phyloP scores from a whole-genome alignment of 2,329 filamentous ascomycete genomes.

The Cladobotryum protrusum region DNA sequence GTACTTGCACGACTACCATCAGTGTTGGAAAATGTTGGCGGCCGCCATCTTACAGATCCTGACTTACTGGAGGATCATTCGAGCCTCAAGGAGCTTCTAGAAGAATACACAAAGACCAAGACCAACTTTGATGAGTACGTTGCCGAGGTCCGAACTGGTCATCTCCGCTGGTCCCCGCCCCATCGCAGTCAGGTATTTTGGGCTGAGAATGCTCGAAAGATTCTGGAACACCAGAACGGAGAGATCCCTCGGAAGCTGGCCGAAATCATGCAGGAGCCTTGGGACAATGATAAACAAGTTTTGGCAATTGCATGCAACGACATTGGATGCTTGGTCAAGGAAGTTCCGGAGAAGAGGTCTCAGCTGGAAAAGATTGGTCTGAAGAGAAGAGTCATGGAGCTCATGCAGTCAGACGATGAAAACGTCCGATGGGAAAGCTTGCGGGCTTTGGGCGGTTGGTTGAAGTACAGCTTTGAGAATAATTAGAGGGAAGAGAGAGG shows the following conservation, averaged over 20 bases:
- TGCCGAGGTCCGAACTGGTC: slow-evolving; percentile 77
- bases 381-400: slow-evolving; percentile 83
- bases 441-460: slow-evolving; percentile 65
- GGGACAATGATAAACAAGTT: slow-evolving; percentile 78
- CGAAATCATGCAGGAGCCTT: slow-evolving; percentile 71
- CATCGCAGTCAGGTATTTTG: slow-evolving; percentile 84
- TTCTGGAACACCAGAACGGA: slow-evolving; percentile 76
- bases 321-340: slow-evolving; percentile 79
- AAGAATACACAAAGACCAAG: slow-evolving; percentile 64
- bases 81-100: slow-evolving; percentile 55
- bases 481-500: slow-evolving; percentile 13
- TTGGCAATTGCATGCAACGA: slow-evolving; percentile 91
- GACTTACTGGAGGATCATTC: slow-evolving; percentile 59
- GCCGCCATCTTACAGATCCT: slow-evolving; percentile 57
- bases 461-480: slow-evolving; percentile 57
- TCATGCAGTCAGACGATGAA: slow-evolving; percentile 87
- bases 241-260: slow-evolving; percentile 72
- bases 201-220: slow-evolving; percentile 83
- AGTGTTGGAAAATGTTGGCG: slow-evolving; percentile 56
- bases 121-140: slow-evolving; percentile 85
- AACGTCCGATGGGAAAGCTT: slow-evolving; percentile 89
- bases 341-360: slow-evolving; percentile 76
- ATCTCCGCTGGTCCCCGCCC: slow-evolving; percentile 87
- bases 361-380: slow-evolving; percentile 78
- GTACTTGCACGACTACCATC: slow-evolving; percentile 75